Evolutionary conservation across 2,329 filamentous ascomycete species (phyloP).

Genomic region (Aspergillus novofumigatus): DNA sequence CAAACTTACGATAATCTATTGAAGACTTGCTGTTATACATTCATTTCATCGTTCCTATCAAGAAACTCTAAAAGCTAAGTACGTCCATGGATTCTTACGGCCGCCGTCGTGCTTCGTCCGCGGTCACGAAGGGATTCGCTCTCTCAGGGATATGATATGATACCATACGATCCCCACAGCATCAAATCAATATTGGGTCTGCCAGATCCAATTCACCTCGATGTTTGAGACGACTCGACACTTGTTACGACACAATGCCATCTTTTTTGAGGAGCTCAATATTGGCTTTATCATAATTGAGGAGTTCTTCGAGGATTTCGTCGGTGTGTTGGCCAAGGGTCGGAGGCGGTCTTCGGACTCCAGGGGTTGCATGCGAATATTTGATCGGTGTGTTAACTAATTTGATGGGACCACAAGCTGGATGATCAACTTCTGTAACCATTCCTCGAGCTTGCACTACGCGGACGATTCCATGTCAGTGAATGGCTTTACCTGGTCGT

Average conservation of each 20-base stretch:
- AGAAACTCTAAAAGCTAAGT: neutral
- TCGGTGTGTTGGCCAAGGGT: constrained; percentile 83
- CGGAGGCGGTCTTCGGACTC: constrained; percentile 73
- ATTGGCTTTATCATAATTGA: constrained; percentile 57
- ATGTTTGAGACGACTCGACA: neutral
- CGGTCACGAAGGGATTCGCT: neutral
- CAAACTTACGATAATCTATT: neutral
- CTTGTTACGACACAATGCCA: constrained; percentile 58
- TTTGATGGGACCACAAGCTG: constrained; percentile 76
- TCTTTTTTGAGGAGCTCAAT: constrained; percentile 61
- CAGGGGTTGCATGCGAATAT: constrained; percentile 76
- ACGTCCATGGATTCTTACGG: neutral
- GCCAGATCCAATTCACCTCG: neutral
- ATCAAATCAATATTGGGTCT: neutral
- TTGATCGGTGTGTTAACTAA: constrained; percentile 94
- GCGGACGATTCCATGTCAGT: neutral
- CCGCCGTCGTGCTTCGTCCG: neutral
- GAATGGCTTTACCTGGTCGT: neutral
- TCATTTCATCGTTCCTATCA: neutral
- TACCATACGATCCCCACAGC: neutral
- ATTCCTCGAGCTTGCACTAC: constrained; percentile 71
- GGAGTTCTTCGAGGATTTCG: constrained; percentile 63
- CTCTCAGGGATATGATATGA: neutral
- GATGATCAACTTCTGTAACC: constrained; percentile 84
- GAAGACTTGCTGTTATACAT: neutral